phyloP scores from a whole-genome alignment of 352 stramenopile species.

The Globisporangium spiculum region DNA sequence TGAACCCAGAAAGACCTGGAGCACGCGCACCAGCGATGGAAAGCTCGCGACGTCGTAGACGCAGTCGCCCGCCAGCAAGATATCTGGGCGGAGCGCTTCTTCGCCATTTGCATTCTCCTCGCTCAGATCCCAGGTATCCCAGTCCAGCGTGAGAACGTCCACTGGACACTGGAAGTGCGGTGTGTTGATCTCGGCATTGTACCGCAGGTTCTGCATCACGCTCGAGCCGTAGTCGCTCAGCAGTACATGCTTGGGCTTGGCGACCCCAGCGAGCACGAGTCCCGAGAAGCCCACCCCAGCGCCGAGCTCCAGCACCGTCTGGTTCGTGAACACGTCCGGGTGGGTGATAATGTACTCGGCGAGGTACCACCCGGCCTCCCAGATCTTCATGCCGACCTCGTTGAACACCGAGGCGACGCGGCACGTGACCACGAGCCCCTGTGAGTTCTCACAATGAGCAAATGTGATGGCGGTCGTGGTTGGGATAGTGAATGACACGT shows the following conservation, averaged over 20 bases:
- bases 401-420: conserved; percentile 79
- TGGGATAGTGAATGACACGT: conserved; percentile 63
- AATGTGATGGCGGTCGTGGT: neutral
- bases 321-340: conserved; percentile 38
- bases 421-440: conserved; percentile 50
- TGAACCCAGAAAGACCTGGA: conserved; percentile 49
- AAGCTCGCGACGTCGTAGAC: conserved; percentile 71
- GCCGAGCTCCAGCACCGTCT: conserved; percentile 68
- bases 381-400: conserved; percentile 81
- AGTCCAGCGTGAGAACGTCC: conserved; percentile 60
- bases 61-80: conserved; percentile 75
- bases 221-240: conserved; percentile 76
- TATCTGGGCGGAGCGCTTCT: conserved; percentile 29
- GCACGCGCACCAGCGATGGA: conserved; percentile 51
- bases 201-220: conserved; percentile 83
- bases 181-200: conserved; percentile 78
- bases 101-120: conserved; percentile 19
- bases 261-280: conserved; percentile 48
- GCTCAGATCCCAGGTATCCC: conserved; percentile 58
- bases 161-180: conserved; percentile 44
- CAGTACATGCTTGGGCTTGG: conserved; percentile 35
- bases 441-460: neutral
- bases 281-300: conserved; percentile 73
- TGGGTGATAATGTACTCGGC: conserved; percentile 70
- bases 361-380: conserved; percentile 75